Conservation (phyloP, 164 flowering plant species). For the Litsea cubeba region DNA sequence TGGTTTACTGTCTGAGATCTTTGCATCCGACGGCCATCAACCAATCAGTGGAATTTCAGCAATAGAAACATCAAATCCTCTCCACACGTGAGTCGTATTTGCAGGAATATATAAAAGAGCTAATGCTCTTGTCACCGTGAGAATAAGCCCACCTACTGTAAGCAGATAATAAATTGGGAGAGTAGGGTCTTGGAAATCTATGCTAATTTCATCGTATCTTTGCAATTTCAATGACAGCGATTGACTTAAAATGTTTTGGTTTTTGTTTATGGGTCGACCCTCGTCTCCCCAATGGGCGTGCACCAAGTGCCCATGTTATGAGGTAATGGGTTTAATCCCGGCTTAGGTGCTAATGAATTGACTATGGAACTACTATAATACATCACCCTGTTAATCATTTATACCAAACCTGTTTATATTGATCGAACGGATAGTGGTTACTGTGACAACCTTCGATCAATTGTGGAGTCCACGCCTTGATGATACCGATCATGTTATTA, state of each 20-base stretch:
- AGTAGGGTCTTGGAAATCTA: slow-evolving; percentile 34
- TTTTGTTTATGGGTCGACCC: background rate
- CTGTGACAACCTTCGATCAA: too few relatives aligned
- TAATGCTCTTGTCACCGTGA: slow-evolving; percentile 10
- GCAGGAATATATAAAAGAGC: slow-evolving; percentile 12
- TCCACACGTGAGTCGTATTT: slow-evolving; percentile 37
- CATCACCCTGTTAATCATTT: too few relatives aligned
- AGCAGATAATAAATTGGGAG: background rate
- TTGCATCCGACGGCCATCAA: background rate
- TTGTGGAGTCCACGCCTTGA: background rate
- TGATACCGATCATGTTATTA: background rate
- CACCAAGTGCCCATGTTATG: background rate
- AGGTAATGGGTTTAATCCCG: background rate
- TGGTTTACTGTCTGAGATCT: background rate
- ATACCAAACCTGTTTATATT: too few relatives aligned
- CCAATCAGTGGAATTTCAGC: background rate
- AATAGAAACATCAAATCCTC: background rate
- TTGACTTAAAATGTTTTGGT: slow-evolving; percentile 6
- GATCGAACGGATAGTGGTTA: too few relatives aligned
- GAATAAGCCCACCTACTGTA: slow-evolving; percentile 24
- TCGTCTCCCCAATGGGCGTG: background rate
- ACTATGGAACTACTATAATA: too few relatives aligned
- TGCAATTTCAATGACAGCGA: slow-evolving; percentile 30
- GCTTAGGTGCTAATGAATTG: background rate
- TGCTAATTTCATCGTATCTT: slow-evolving; percentile 45